These are phyloP conservation scores for Physcia stellaris DNA, from an alignment of 495 filamentous ascomycete genomes.

Conservation along the genomic window DNA sequence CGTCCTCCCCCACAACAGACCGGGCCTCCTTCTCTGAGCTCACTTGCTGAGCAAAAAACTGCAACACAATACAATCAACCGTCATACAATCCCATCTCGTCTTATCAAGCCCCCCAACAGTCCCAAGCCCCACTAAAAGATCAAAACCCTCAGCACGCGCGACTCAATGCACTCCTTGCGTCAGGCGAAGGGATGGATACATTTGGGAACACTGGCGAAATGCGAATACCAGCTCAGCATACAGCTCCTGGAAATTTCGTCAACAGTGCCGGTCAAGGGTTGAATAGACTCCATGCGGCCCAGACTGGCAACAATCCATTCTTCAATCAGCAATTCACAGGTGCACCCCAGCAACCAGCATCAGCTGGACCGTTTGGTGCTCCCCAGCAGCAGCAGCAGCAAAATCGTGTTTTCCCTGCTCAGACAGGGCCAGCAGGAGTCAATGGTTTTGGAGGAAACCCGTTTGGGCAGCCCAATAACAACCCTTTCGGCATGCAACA, in stretches of 20 bases:
- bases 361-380: slow-evolving; percentile 20
- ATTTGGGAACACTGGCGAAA: slow-evolving; percentile 87
- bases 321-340: slow-evolving; percentile 66
- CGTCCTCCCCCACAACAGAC: slow-evolving; percentile 39
- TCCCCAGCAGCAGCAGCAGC: slow-evolving; percentile 22
- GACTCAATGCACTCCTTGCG: slow-evolving; percentile 78
- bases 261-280: slow-evolving; percentile 75
- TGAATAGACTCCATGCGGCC: slow-evolving; percentile 50
- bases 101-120: slow-evolving; percentile 34
- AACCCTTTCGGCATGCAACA: slow-evolving; percentile 61
- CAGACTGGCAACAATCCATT: slow-evolving; percentile 92
- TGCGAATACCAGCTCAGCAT: slow-evolving; percentile 93
- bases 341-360: slow-evolving; percentile 44
- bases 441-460: slow-evolving; percentile 31
- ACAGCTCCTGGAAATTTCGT: slow-evolving; percentile 95
- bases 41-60: slow-evolving; percentile 56
- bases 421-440: slow-evolving; percentile 61
- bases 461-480: slow-evolving; percentile 33
- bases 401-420: slow-evolving; percentile 48
- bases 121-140: slow-evolving; percentile 38
- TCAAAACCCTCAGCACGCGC: slow-evolving; percentile 64
- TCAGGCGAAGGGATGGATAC: slow-evolving; percentile 88
- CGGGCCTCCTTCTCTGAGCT: slow-evolving; percentile 50
- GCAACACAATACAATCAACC: slow-evolving; percentile 36
- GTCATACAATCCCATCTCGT: slow-evolving; percentile 36